Conservation (phyloP, 2,329 filamentous ascomycete genomes). For the Epicoccum sorghinum region DNA sequence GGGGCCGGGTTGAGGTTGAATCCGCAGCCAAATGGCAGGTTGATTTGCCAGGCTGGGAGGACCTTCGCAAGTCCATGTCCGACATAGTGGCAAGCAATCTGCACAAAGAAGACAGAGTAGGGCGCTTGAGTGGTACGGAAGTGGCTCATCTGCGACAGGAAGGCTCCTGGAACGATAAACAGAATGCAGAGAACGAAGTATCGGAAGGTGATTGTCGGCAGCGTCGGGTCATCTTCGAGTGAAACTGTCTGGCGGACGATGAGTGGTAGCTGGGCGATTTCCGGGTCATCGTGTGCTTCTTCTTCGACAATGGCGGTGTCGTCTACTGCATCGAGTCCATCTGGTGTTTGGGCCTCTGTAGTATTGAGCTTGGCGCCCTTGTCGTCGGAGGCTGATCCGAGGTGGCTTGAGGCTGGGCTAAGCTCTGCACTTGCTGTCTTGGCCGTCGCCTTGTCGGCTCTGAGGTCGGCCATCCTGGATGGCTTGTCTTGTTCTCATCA, state of each 20-base stretch:
- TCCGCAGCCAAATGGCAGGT: slow-evolving; percentile 54
- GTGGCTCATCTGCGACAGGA: slow-evolving; percentile 62
- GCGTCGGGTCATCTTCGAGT: slow-evolving; percentile 61
- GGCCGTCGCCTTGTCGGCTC: slow-evolving; percentile 20
- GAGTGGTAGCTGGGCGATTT: slow-evolving; percentile 56
- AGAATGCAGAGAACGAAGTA: slow-evolving; percentile 63
- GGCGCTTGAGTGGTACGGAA: slow-evolving; percentile 64
- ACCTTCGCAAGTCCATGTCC: slow-evolving; percentile 60
- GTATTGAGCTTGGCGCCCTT: slow-evolving; percentile 4
- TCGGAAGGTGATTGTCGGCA: slow-evolving; percentile 65
- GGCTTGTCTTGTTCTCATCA: slow-evolving; percentile 5
- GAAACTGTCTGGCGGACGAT: slow-evolving; percentile 64
- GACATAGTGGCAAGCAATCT: slow-evolving; percentile 63
- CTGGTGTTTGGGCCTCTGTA: slow-evolving; percentile 5
- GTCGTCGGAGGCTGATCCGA: slow-evolving; percentile 1
- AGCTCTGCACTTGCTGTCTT: slow-evolving; percentile 19
- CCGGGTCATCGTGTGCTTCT: slow-evolving; percentile 31
- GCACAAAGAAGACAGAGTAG: slow-evolving; percentile 68
- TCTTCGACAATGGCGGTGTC: slow-evolving; percentile 19
- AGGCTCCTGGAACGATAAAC: slow-evolving; percentile 64
- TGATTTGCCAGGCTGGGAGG: slow-evolving; percentile 56
- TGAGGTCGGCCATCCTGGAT: slow-evolving; percentile 15
- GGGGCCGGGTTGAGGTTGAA: slow-evolving; percentile 64
- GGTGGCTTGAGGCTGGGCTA: slow-evolving; percentile 17
- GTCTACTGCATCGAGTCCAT: slow-evolving; percentile 11